Percentiles rank a stretch among this genome's conserved stretches.
Evolutionary conservation across 2,329 filamentous ascomycete genomes (phyloP).

Genomic region (Sporothrix luriei): DNA sequence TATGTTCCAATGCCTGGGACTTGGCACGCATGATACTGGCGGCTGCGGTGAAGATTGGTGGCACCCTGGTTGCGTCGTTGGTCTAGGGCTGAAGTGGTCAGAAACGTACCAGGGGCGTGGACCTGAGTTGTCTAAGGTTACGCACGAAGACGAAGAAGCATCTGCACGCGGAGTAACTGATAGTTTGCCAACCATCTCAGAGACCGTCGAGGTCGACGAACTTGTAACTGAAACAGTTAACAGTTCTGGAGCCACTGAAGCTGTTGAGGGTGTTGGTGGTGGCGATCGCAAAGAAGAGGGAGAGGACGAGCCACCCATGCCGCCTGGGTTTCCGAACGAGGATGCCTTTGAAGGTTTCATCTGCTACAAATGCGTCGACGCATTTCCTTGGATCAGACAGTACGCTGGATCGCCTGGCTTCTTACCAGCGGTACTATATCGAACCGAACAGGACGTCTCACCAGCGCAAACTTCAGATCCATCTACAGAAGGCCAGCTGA

Average conservation of each 20-base stretch:
- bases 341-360: conserved; percentile 88
- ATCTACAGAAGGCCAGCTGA: conserved; percentile 50
- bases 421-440: conserved; percentile 67
- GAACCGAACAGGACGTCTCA: conserved; percentile 35
- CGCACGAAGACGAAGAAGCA: not conserved
- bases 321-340: conserved; percentile 83
- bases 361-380: conserved; percentile 90
- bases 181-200: conserved; percentile 33
- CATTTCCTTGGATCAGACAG: conserved; percentile 86
- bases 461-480: conserved; percentile 16
- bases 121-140: not conserved
- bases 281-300: conserved; percentile 37
- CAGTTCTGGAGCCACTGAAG: not conserved
- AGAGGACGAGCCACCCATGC: conserved; percentile 62
- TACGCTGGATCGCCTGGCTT: conserved; percentile 84
- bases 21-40: conserved; percentile 76
- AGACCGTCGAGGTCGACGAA: conserved; percentile 26
- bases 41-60: conserved; percentile 98
- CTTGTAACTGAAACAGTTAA: too few species aligned
- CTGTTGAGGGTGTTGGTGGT: conserved; percentile 33
- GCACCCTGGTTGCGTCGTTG: conserved; percentile 89
- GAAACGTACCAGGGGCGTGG: conserved; percentile 39
- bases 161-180: not conserved
- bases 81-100: conserved; percentile 73
- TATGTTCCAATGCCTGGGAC: conserved; percentile 95